These are phyloP conservation scores for Talaromyces nanjingensis DNA, from an alignment of 495 filamentous ascomycete genomes.

Conservation along the genomic window DNA sequence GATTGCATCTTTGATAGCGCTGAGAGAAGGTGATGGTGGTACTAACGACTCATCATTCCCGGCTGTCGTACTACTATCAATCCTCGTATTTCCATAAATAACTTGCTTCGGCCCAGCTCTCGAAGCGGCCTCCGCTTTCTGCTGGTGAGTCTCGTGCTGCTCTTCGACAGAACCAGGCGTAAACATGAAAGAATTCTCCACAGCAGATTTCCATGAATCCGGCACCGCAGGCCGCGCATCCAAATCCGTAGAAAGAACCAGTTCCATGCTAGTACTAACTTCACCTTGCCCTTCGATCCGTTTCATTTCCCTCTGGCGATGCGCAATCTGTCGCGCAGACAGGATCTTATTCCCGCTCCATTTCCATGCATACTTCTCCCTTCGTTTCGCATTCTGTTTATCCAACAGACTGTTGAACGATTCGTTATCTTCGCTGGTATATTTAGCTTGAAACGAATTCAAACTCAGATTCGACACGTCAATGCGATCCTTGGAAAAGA, in stretches of 20 bases:
- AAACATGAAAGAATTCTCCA: constrained; percentile 88
- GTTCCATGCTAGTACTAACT: constrained; percentile 40
- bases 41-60: constrained; percentile 23
- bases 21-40: constrained; percentile 74
- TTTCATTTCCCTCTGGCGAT: constrained; percentile 61
- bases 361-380: constrained; percentile 79
- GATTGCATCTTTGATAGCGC: constrained; percentile 80
- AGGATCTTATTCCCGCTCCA: constrained; percentile 86
- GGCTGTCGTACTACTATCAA: constrained; percentile 19
- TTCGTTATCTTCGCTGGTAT: constrained; percentile 96
- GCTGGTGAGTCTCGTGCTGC: constrained; percentile 53
- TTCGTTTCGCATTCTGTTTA: constrained; percentile 76
- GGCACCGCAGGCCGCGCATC: constrained; percentile 72
- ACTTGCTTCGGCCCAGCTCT: constrained; percentile 71
- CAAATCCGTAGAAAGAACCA: constrained; percentile 50
- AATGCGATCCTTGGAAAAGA: constrained; percentile 39
- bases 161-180: constrained; percentile 62
- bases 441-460: constrained; percentile 79
- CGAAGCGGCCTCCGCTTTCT: constrained; percentile 62
- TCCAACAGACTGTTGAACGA: constrained; percentile 89
- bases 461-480: constrained; percentile 75
- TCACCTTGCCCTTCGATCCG: constrained; percentile 45
- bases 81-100: constrained; percentile 73
- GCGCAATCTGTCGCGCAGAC: constrained; percentile 75
- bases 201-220: constrained; percentile 64